Base-by-base conservation (phyloP, 352 stramenopile genomes). In the Plasmopara viticola region DNA sequence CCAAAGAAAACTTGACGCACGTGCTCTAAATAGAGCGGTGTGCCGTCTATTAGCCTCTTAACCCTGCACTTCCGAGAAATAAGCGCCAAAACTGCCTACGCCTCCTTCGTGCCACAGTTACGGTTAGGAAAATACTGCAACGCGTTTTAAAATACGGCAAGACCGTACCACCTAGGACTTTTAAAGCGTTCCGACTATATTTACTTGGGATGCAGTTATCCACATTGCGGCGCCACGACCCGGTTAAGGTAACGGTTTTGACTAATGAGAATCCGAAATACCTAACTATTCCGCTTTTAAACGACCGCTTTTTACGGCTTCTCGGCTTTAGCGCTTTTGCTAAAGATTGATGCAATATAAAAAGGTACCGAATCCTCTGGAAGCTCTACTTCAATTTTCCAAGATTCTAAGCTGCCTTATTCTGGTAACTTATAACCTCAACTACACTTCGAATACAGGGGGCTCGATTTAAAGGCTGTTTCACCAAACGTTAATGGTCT, bases 141-240 rank as follows among this genome's bases (percentile, higher is more conserved):
- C 6, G 37, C 6, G 1, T 41, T 15, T 15, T 3, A 41, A 41
- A 41, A 41, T 14, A 41, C 37, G 37, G 37, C 37, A 41, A 41
- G 14, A 5, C 37, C n/a, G 13, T 25, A 25, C 2, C 17, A 13
- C 18, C 40, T 12, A 6, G 40, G 7, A 13, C n/a, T 13, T 31
- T 6, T 20, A n/a, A 44, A 35, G 10, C 42, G 2, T 33, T 35
- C 34, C 14, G 13, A 12, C 42, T 33, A 6, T 56, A 44, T 34
- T 41, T 9, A 18, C 15, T 9, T 56, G 43, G 31, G 29, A 56
- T 44, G 6, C 29, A n/a, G 31, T 34, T n/a, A 10, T 44, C 17
- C 50, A 56, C 9, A 50, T 56, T 38, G 46, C 50, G 34, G 50
- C 50, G 9, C 50, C 41, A 50, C 9, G 50, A 56, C 31, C 50